Evolutionary conservation across 345 rosid species (phyloP), one percentile per base, ranked within the genome.

Genomic region (Salix suchowensis): DNA sequence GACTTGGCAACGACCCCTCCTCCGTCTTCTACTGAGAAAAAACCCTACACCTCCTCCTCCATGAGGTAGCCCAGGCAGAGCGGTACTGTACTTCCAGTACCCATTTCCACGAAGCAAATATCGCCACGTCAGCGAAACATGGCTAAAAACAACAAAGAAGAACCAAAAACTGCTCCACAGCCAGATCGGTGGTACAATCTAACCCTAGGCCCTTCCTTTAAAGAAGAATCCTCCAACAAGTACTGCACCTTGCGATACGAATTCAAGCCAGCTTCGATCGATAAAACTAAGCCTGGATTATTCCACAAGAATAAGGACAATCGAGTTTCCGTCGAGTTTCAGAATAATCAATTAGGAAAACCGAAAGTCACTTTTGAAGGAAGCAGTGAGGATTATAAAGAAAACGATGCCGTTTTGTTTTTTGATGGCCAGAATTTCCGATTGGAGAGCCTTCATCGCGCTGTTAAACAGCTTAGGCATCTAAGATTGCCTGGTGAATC

Each of bases 181-280:
- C 71, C 97, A 71, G 91, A 91, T 87, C 93, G 88, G 42, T 94
- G 90, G 97, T 94, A 92, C 88, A 85, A 89, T 79, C 85, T 94
- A 0, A 86, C 87, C n/a, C 84, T 92, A 6, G 91, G 93, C 42
- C 76, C 93, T 78, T 92, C 96, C 18, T 88, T 90, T 77, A 88
- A 89, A 21, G 87, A 86, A 26, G 86, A 39, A 67, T 80, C 90
- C 42, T 83, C 92, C 39, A 60, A 46, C 44, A 92, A 84, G 54
- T 92, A 82, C 79, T 89, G 97, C 85, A 88, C 92, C 71, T 78
- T 92, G 26, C 88, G 92, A 73, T 94, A 94, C 88, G 95, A 91
- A 61, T 94, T 92, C 68, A 92, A 91, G 82, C 97, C 98, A 3
- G 94, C 98, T 54, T 94, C 97, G 11, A 89, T 94, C 19, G 97